Evolutionary conservation across 352 stramenopile species (phyloP).

Genomic region (Phytopythium helicoides): DNA sequence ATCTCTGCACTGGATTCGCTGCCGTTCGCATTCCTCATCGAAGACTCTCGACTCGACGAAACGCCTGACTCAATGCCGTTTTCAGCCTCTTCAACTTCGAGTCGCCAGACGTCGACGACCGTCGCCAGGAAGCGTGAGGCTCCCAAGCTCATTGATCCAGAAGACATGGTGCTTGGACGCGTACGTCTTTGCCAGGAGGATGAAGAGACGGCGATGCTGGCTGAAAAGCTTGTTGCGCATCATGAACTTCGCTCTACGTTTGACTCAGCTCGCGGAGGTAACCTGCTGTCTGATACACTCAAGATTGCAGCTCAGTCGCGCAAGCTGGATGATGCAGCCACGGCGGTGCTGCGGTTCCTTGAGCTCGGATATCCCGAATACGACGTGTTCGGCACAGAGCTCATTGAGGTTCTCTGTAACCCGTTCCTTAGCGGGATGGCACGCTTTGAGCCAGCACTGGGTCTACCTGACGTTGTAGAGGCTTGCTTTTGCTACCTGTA

Average conservation of each 20-base stretch:
- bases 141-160: constrained; percentile 76
- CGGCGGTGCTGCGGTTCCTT: constrained; percentile 74
- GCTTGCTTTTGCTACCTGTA: constrained; percentile 81
- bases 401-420: constrained; percentile 80
- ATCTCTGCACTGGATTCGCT: constrained; percentile 62
- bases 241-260: constrained; percentile 72
- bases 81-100: constrained; percentile 21
- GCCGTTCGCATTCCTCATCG: constrained; percentile 78
- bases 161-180: constrained; percentile 78
- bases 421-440: constrained; percentile 84
- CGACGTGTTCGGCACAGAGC: constrained; percentile 73
- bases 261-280: constrained; percentile 68
- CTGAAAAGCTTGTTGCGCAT: constrained; percentile 74
- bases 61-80: constrained; percentile 73
- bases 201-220: constrained; percentile 59
- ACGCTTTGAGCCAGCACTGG: constrained; percentile 80
- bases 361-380: constrained; percentile 86
- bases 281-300: constrained; percentile 71
- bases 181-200: constrained; percentile 70
- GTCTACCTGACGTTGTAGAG: constrained; percentile 76
- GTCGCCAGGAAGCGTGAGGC: constrained; percentile 28
- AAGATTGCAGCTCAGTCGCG: constrained; percentile 54
- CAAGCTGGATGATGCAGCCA: constrained; percentile 65
- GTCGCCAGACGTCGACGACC: not conserved
- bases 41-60: constrained; percentile 66